These are phyloP conservation scores for Pythium aristosporum DNA, from an alignment of 352 stramenopile species.

Conservation along the genomic window DNA sequence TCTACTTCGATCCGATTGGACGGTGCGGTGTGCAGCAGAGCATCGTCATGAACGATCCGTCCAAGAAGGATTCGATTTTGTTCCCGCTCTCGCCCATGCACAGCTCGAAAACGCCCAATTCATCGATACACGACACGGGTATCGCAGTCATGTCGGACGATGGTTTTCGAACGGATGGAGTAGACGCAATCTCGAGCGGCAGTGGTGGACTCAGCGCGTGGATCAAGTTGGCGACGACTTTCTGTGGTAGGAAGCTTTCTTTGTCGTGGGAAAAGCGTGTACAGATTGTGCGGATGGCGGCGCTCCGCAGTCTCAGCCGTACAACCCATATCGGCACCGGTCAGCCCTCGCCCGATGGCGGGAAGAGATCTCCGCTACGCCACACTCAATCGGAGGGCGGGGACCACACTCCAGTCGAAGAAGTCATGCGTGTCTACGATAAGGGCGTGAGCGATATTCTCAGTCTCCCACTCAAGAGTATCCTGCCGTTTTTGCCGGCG, in stretches of 20 bases:
- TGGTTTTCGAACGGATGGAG: constrained; percentile 31
- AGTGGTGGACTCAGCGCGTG: constrained; percentile 49
- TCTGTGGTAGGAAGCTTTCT: constrained; percentile 59
- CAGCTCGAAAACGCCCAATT: constrained; percentile 20
- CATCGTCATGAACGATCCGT: constrained; percentile 83
- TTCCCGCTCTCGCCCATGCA: constrained; percentile 59
- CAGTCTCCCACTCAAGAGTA: constrained; percentile 56
- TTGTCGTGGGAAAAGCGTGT: constrained; percentile 78
- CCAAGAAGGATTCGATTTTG: constrained; percentile 67
- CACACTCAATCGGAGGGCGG: not conserved
- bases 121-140: constrained; percentile 45
- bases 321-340: not conserved
- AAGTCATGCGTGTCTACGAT: constrained; percentile 19
- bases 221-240: constrained; percentile 68
- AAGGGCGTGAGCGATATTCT: constrained; percentile 41
- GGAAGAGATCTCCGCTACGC: not conserved
- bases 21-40: constrained; percentile 70
- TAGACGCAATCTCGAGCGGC: constrained; percentile 5
- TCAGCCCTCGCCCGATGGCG: not conserved
- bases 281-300: constrained; percentile 58
- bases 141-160: constrained; percentile 46
- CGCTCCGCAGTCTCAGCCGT: constrained; percentile 55
- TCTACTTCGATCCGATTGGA: constrained; percentile 71
- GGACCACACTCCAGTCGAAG: too few species aligned
- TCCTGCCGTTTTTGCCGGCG: constrained; percentile 72